A percentile compares a stretch with the other conserved stretches of the same genome.
phyloP scores from a whole-genome alignment of 2,329 filamentous ascomycete genomes.

The Microdochium paspali region DNA sequence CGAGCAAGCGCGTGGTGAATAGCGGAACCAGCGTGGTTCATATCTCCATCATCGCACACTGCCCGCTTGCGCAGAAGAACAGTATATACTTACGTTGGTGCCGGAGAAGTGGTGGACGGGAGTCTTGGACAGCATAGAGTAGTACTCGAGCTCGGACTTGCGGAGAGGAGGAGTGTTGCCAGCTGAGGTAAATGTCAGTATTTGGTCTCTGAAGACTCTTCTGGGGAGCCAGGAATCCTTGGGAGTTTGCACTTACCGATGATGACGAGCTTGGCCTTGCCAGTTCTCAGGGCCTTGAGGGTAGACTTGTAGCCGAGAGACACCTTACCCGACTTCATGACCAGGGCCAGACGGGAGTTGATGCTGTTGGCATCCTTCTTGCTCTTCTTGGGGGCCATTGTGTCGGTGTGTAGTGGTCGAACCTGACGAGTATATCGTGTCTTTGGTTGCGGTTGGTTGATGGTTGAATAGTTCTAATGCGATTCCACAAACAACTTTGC shows the following conservation, averaged over 20 bases:
- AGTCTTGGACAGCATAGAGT: slow-evolving; percentile 87
- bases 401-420: slow-evolving; percentile 32
- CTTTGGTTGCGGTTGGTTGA: neutral
- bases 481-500: neutral
- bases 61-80: neutral
- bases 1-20: neutral
- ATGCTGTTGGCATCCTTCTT: slow-evolving; percentile 81
- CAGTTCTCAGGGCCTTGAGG: slow-evolving; percentile 82
- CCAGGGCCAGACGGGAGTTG: slow-evolving; percentile 33
- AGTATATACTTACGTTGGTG: slow-evolving; percentile 79
- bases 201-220: neutral
- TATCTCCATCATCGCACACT: neutral
- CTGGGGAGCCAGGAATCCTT: neutral
- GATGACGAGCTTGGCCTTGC: slow-evolving; percentile 98
- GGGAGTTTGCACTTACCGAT: slow-evolving; percentile 34
- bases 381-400: slow-evolving; percentile 66
- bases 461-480: neutral
- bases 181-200: slow-evolving; percentile 44
- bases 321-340: slow-evolving; percentile 56
- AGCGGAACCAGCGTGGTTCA: neutral
- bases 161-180: slow-evolving; percentile 96
- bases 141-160: slow-evolving; percentile 96
- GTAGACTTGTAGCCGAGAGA: slow-evolving; percentile 83
- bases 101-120: slow-evolving; percentile 96
- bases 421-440: neutral